phyloP scores from a whole-genome alignment of 495 filamentous ascomycete species.

The Baudoinia panamericana region DNA sequence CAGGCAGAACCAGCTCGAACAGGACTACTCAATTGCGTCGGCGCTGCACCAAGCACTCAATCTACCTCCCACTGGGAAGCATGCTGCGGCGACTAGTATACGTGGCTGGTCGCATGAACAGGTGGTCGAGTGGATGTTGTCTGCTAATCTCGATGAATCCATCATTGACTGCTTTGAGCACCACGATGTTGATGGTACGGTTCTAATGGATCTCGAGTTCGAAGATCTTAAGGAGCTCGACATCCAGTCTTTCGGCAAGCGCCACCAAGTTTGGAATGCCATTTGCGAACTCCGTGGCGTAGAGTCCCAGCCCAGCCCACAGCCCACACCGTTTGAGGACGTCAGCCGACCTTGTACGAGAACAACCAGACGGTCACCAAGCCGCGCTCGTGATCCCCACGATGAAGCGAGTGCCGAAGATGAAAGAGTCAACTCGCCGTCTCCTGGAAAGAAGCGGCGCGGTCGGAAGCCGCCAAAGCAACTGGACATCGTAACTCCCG shows the following conservation, averaged over 20 bases:
- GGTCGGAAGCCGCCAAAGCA: slow-evolving; percentile 34
- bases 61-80: slow-evolving; percentile 34
- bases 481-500: slow-evolving; percentile 49
- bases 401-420: slow-evolving; percentile 25
- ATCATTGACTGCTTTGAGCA: slow-evolving; percentile 71
- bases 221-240: slow-evolving; percentile 90
- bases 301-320: slow-evolving; percentile 33
- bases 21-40: slow-evolving; percentile 8
- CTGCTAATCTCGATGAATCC: slow-evolving; percentile 51
- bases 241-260: slow-evolving; percentile 84
- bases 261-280: slow-evolving; percentile 71
- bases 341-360: slow-evolving; percentile 28
- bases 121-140: slow-evolving; percentile 70
- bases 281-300: slow-evolving; percentile 55
- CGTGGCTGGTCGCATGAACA: slow-evolving; percentile 55
- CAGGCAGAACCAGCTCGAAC: slow-evolving; percentile 2
- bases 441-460: slow-evolving; percentile 31
- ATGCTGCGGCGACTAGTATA: slow-evolving; percentile 32
- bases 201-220: slow-evolving; percentile 73
- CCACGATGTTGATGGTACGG: slow-evolving; percentile 80
- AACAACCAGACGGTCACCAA: slow-evolving; percentile 17
- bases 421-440: slow-evolving; percentile 26
- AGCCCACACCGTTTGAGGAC: slow-evolving; percentile 31
- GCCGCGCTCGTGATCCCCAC: slow-evolving; percentile 14
- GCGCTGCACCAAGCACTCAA: slow-evolving; percentile 9